Evolutionary conservation across 1,139 yeast genomes (phyloP), one percentile per base, ranked within the genome.

Genomic region (Saccharomyces hybrid): DNA sequence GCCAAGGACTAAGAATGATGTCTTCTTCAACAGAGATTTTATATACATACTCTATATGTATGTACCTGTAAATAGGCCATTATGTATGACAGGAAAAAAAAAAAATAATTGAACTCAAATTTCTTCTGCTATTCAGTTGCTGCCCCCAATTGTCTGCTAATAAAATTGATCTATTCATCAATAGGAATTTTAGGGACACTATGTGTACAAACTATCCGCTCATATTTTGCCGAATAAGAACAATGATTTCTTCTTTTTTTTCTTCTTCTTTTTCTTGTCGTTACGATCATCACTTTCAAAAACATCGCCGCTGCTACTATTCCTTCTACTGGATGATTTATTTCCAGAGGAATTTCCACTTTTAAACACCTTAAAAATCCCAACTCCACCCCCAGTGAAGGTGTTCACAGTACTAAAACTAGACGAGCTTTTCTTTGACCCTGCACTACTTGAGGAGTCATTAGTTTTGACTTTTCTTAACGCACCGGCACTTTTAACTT

Each of bases 1-100:
- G 80, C 44, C 25, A 38, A 38, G 25, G 13, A 38, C 44, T 38
- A 26, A 38, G 25, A 23, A 20, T 20, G n/a, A 11, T 9, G 44
- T 38, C 20, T 38, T 38, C 20, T 38, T 11, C 26, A 16, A 8
- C 9, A 20, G 23, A 38, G 7, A 38, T 9, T 20, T 38, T 38
- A 16, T 38, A 38, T 38, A 38, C 44, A 38, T 38, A 20, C 44
- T 38, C 20, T 16, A 20, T 38, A 38, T 38, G 44, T 38, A 16
- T 38, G 44, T 38, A 38, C 44, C 25, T 38, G 44, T 38, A 20
- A 38, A 38, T 38, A 38, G 44, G 20, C 25, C 44, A 38, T 38
- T 38, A 38, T 11, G 44, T 38, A 38, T 38, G 44, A 38, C 44
- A 38, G 44, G 44, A 38, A 38, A 38, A 38, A 23, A 9, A 9